Conservation (phyloP, 306 rosid species). For the Sechiopsis laciniata region DNA sequence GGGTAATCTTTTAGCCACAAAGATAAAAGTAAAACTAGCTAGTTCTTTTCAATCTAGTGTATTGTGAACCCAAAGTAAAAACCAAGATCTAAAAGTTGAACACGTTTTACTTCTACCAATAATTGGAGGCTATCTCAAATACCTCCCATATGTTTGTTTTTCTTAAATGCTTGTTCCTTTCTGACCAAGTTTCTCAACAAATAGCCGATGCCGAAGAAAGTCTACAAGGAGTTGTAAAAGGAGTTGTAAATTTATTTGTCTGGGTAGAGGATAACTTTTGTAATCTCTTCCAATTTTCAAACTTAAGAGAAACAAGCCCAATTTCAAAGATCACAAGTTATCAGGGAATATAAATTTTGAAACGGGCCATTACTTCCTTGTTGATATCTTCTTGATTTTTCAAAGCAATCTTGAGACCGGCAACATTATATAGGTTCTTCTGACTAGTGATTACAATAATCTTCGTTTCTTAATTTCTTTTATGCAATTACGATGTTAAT, state of each 20-base stretch:
- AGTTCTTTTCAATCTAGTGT: neutral
- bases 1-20: neutral
- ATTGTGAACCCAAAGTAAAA: neutral
- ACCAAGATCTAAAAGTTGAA: neutral
- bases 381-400: neutral
- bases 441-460: neutral
- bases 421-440: neutral
- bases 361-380: neutral
- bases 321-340: neutral
- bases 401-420: neutral
- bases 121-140: neutral
- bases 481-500: neutral
- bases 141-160: neutral
- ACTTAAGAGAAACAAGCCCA: neutral
- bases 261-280: neutral
- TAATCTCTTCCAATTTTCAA: neutral
- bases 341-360: neutral
- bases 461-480: neutral
- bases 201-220: no score
- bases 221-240: no score
- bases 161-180: neutral
- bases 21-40: neutral
- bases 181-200: neutral
- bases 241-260: neutral
- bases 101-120: neutral